A percentile compares a stretch with the other conserved stretches of the same genome.
phyloP scores from a whole-genome alignment of 176 grass and related monocot species.

The Calamus simplicifolius region DNA sequence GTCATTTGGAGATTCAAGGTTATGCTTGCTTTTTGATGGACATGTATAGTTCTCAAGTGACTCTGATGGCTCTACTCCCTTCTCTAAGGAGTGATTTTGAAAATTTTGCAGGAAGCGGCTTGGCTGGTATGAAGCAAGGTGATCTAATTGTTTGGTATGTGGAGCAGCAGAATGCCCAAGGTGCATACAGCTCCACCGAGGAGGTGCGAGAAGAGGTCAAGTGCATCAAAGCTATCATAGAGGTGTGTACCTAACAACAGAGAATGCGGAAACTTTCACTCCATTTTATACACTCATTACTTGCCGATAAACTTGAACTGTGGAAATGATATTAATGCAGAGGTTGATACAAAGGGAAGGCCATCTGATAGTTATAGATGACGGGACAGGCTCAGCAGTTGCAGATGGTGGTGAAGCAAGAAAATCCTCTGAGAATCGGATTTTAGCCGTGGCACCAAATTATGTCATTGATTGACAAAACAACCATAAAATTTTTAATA shows the following conservation, averaged over 20 bases:
- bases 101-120: conserved; percentile 43
- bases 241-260: conserved; percentile 45
- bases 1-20: too few species aligned
- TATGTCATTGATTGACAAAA: conserved; percentile 60
- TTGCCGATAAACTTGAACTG: too few species aligned
- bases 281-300: too few species aligned
- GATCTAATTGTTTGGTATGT: conserved; percentile 96
- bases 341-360: conserved; percentile 92
- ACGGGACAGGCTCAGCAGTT: conserved; percentile 30
- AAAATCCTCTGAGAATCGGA: conserved; percentile 46
- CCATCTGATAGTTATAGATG: conserved; percentile 92
- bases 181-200: conserved; percentile 59
- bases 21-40: too few species aligned
- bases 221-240: conserved; percentile 85
- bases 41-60: too few species aligned
- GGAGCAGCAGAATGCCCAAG: conserved; percentile 83
- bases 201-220: conserved; percentile 95
- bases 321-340: conserved; percentile 34
- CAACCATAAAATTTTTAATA: too few species aligned
- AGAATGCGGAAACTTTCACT: neutral
- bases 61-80: too few species aligned
- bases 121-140: conserved; percentile 95
- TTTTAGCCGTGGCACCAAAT: conserved; percentile 88
- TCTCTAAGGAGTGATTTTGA: too few species aligned
- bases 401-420: conserved; percentile 18